Conservation (phyloP, 108 stramenopile genomes). For the Nitzschia putrida region DNA sequence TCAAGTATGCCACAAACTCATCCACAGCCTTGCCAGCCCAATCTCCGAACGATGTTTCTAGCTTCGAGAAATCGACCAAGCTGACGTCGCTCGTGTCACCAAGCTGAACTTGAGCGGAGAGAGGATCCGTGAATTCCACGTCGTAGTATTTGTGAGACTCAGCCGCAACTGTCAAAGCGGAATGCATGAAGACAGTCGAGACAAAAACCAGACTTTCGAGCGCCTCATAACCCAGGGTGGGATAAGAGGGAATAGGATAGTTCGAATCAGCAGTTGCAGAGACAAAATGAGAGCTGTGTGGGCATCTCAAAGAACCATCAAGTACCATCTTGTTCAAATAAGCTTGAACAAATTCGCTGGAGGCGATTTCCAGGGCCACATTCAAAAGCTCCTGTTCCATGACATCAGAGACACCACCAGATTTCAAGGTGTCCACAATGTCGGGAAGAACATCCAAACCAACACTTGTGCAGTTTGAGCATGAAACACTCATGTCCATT, state of each 20-base stretch:
- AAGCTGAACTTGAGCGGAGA: constrained; percentile 33
- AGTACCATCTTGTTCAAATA: constrained; percentile 44
- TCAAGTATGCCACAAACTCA: constrained; percentile 41
- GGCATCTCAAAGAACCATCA: constrained; percentile 53
- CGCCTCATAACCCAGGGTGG: constrained; percentile 22
- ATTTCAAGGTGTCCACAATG: constrained; percentile 42
- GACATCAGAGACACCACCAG: constrained; percentile 39
- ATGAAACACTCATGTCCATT: constrained; percentile 50
- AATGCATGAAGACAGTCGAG: constrained; percentile 16
- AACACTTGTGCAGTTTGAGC: constrained; percentile 55
- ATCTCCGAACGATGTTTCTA: constrained; percentile 42
- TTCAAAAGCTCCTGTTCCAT: constrained; percentile 46
- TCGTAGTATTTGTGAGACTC: constrained; percentile 29
- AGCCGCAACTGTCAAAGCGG: constrained; percentile 26
- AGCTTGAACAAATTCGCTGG: constrained; percentile 48
- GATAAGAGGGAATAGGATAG: constrained; percentile 10
- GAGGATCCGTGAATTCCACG: constrained; percentile 12
- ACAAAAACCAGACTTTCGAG: constrained; percentile 30
- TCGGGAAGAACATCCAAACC: constrained; percentile 52
- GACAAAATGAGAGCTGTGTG: constrained; percentile 48
- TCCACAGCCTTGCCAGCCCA: constrained; percentile 52
- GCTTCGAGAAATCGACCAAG: constrained; percentile 62
- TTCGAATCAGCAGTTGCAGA: constrained; percentile 8
- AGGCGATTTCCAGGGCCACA: constrained; percentile 31
- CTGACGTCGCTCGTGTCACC: constrained; percentile 26